Evolutionary conservation across 371 early-diverging fungal genomes (phyloP), one percentile per base, ranked within the genome.

Genomic region (Circinella umbellata): DNA sequence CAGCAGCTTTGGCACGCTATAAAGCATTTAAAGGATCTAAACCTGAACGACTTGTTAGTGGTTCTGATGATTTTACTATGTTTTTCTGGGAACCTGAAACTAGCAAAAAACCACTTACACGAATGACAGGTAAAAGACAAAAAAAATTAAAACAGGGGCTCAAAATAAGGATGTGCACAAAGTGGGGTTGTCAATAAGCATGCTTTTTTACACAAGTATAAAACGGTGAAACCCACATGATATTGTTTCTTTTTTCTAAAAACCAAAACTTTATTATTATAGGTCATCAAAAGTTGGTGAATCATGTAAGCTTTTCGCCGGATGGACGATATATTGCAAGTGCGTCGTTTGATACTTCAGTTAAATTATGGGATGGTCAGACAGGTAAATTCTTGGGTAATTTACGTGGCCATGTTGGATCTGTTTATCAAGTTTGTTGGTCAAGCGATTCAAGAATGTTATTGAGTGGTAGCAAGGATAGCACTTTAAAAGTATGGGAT

Each of bases 301-400:
- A 96, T 74, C 95, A 95, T 72, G 93, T 97, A 20, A 85, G 88
- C 68, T 98, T 96, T 72, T 95, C 96, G 8, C 98, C 98, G 9
- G 97, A 98, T 76, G 97, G 98, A 14, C 83, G 94, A 34, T 87
- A 86, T 54, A 83, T 99, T 78, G 99, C 99, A 18, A 94, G 94
- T 76, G 98, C 97, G 4, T 94, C 96, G 35, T 99, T 99, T 76
- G 99, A 99, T 84, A 99, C 97, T 76, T 93, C 95, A 37, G 96
- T 99, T 49, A 99, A 98, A 84, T 74, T 99, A 36, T 99, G 99
- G 99, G 98, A 97, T 78, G 96, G 94, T 20, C 72, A 72, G 4
- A 94, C 92, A 2, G 99, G 99, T 71, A 94, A 93, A 87, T 99
- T 98, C 76, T 82, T 97, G 60, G 88, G 93, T 8, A 93, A 95